Base-by-base conservation (phyloP, 345 rosid genomes). In the Geranium brycei region DNA sequence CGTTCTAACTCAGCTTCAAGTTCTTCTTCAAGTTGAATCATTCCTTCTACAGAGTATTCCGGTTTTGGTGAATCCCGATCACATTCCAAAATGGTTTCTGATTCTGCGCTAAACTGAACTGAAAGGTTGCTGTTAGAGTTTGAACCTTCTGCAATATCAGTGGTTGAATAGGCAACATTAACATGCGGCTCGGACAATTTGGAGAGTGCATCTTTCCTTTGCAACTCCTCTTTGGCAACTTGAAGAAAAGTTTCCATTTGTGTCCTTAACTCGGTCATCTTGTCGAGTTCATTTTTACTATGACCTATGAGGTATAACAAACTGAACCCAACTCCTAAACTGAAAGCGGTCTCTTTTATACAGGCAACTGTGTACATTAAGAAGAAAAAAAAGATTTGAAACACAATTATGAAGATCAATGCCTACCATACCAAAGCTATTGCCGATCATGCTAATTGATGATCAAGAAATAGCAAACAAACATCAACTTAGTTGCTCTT, bases 1-100 rank as follows among this genome's bases (percentile, higher is more conserved):
- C 68, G 79, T 62, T 88, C 80, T 40, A 87, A 74, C 75, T 88
- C 91, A 2, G 76, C 85, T 77, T 85, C 81, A 19, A 91, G 88
- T 76, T 91, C 95, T 10, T 83, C 91, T 77, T 82, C 89, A 28
- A 88, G 88, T 61, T 66, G 76, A 68, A 80, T 78, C 81, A 81
- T 83, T 59, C 79, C 92, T 38, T 70, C 79, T 0, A 51, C 28
- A 73, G 41, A 35, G 41, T 60, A 69, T 67, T 75, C 78, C 23
- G 31, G 65, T 51, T 73, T 77, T 19, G 64, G 63, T 0, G 60
- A 51, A 10, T 71, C 74, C 19, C 65, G 71, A 64, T 70, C 80
- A 63, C 35, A 59, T 23, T 63, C 61, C 56, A 58, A 51, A 66
- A 63, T 30, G 6, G 65, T 55, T 30, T 19, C 60, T 19, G 73